Base-by-base conservation (phyloP, 306 rosid species). In the Amphicarpaea edgeworthii region DNA sequence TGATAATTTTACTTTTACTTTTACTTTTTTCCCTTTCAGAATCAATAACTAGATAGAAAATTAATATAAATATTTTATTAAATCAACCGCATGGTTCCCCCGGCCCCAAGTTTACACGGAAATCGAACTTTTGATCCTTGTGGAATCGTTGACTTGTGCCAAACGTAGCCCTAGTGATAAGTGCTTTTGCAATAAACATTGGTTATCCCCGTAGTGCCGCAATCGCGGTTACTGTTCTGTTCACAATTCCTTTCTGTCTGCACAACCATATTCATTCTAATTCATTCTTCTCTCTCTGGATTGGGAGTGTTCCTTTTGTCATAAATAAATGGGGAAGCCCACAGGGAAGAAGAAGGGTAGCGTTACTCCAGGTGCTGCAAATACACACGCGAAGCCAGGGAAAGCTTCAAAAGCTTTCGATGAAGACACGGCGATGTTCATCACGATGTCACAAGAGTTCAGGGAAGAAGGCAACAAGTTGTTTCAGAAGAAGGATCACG, bases 341-440 rank as follows among this genome's bases (percentile, higher is more conserved):
- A 19, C 50, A 9, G 70, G 70, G 70, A 64, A 64, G 69, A 63
- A 63, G 70, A 64, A 64, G 26, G 50, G 11, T 10, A 40, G 0
- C 32, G 50, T 2, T 62, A 17, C 45, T 37, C 68, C 23, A 6
- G 21, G 45, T 34, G 28, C n/a, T 37, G 68, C 68, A n/a, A 61
- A 38, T 10, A 8, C 69, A 17, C 46, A 63, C 4, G 28, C 32
- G n/a, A 64, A 64, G n/a, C 16, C 4, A 4, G 70, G 11, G 4
- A 64, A 64, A 1, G 0, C 30, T 20, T 64, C 69, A 2, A 63
- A 63, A 38, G 69, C 69, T 1, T 63, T 64, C 10, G 70, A 64
- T 17, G 70, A 64, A 64, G 70, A 64, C 30, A 64, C 70, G 1
- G 70, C 70, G 2, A 12, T 64, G 70, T 64, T 64, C 70, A 38